Conservation (phyloP, 1,284 basidiomycete species). For the Grifola frondosa region DNA sequence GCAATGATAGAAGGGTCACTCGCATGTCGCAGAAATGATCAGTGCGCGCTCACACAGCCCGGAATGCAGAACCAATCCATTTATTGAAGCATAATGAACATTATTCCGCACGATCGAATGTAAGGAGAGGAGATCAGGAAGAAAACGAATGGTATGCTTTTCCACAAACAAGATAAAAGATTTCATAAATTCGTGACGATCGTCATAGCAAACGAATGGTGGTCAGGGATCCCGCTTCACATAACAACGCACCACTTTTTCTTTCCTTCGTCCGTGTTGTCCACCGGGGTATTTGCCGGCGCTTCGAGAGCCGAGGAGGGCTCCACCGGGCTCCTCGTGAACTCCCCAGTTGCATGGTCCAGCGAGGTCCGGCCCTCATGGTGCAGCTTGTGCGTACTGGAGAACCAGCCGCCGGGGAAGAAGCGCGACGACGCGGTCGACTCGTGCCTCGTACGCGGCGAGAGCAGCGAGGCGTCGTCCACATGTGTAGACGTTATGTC, state of each 20-base stretch:
- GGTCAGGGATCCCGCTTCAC: conserved; percentile 18
- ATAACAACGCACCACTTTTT: conserved; percentile 33
- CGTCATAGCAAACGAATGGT: conserved; percentile 13
- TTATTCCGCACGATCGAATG: conserved; percentile 39
- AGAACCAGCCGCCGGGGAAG: conserved; percentile 60
- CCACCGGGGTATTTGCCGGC: conserved; percentile 26
- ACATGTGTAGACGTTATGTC: conserved; percentile 15
- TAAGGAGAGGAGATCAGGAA: too few species aligned
- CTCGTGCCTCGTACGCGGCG: conserved; percentile 42
- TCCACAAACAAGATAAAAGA: conserved; percentile 10
- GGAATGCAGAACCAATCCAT: too few species aligned
- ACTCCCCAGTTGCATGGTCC: conserved; percentile 53
- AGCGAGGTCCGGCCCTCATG: conserved; percentile 47
- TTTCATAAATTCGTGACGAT: conserved; percentile 21
- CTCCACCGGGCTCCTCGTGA: conserved; percentile 28
- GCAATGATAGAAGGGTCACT: too few species aligned
- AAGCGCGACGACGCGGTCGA: conserved; percentile 54
- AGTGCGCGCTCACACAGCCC: too few species aligned
- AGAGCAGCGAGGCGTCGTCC: conserved; percentile 19
- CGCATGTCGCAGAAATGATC: too few species aligned
- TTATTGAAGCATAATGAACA: too few species aligned
- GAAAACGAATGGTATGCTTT: conserved; percentile 10
- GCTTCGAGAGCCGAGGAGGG: conserved; percentile 22
- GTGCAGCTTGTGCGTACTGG: conserved; percentile 31
- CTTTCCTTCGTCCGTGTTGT: conserved; percentile 23